phyloP scores from a whole-genome alignment of 1,284 basidiomycete species.

The Thelephora terrestris region DNA sequence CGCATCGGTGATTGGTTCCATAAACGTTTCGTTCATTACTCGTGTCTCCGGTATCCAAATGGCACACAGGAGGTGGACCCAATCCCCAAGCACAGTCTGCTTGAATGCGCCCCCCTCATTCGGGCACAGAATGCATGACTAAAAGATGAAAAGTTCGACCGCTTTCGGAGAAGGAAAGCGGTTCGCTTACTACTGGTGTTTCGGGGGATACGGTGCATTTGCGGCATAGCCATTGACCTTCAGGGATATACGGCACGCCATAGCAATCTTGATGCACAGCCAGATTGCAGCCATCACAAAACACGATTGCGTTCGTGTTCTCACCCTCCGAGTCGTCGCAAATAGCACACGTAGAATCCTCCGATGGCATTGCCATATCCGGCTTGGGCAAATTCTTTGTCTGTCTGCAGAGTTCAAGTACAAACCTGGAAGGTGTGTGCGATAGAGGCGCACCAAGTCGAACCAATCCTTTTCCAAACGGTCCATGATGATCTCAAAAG shows the following conservation, averaged over 20 bases:
- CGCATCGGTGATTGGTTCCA: constrained; percentile 94
- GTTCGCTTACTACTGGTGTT: constrained; percentile 72
- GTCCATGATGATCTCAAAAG: constrained; percentile 96
- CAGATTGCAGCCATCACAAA: constrained; percentile 98
- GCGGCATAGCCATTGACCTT: constrained; percentile 98
- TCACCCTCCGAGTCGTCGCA: constrained; percentile 99
- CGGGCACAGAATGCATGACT: constrained; percentile 92
- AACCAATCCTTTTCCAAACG: constrained; percentile 99
- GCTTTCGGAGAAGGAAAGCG: constrained; percentile 1
- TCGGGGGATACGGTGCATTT: constrained; percentile 99
- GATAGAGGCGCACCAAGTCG: constrained; percentile 56
- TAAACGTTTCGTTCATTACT: constrained; percentile 92
- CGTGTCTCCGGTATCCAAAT: constrained; percentile 97
- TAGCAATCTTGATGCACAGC: constrained; percentile 99
- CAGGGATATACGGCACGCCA: constrained; percentile 98
- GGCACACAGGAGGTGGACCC: constrained; percentile 95
- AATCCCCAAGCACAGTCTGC: constrained; percentile 87
- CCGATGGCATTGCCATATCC: constrained; percentile 72
- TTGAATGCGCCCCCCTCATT: constrained; percentile 98
- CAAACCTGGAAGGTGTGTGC: neutral
- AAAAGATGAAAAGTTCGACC: neutral
- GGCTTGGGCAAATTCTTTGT: constrained; percentile 87
- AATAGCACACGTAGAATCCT: constrained; percentile 93
- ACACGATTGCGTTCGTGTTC: constrained; percentile 98
- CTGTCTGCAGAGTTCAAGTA: constrained; percentile 30